phyloP scores from a whole-genome alignment of 2,329 filamentous ascomycete species.

The Plectosphaerella sp. region DNA sequence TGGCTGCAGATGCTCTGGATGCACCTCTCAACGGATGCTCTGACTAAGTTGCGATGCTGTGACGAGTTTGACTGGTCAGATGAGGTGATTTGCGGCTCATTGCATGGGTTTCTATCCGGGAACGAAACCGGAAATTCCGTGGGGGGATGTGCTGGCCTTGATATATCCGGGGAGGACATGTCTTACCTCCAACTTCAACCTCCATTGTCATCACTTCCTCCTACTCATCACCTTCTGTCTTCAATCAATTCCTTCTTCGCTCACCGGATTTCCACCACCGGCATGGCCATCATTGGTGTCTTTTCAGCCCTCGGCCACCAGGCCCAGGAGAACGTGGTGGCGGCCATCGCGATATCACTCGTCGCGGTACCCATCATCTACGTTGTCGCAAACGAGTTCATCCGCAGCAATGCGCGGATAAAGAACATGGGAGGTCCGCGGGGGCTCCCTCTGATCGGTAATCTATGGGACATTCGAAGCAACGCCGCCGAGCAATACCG shows the following conservation, averaged over 20 bases:
- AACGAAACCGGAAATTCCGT: constrained; percentile 1
- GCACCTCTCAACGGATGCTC: too few species aligned
- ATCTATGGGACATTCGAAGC: constrained; percentile 47
- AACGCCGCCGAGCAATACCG: constrained; percentile 55
- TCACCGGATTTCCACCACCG: neutral
- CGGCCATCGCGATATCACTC: constrained; percentile 15
- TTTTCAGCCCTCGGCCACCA: constrained; percentile 14
- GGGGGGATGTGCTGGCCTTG: neutral
- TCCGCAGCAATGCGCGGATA: constrained; percentile 38
- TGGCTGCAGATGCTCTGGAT: too few species aligned
- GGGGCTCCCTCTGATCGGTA: constrained; percentile 50
- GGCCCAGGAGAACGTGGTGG: constrained; percentile 15
- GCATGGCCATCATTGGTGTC: constrained; percentile 21
- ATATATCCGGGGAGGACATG: neutral
- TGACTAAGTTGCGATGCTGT: too few species aligned
- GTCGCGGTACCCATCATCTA: constrained; percentile 34
- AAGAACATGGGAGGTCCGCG: constrained; percentile 40
- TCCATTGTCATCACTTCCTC: neutral
- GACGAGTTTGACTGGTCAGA: too few species aligned
- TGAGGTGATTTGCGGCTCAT: too few species aligned
- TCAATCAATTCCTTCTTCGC: too few species aligned
- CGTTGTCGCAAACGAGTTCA: constrained; percentile 43
- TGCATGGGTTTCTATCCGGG: too few species aligned
- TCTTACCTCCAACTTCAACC: neutral
- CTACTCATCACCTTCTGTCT: too few species aligned